Conservation (phyloP, 2,329 filamentous ascomycete species). For the Grosmannia penicillata region DNA sequence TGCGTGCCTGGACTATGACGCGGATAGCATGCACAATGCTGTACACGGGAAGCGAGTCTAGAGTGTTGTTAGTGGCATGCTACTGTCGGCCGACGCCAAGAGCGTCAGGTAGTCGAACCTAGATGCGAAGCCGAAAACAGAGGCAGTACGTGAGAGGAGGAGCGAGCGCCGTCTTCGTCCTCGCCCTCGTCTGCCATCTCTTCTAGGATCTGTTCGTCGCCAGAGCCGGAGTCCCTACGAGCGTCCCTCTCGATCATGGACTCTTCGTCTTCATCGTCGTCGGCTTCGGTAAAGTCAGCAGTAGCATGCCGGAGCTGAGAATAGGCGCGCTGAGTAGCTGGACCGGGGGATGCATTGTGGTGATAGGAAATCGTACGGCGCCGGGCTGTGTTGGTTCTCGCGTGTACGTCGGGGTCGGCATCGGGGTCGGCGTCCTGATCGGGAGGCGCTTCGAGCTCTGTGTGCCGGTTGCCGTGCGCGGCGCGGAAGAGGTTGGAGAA, state of each 20-base stretch:
- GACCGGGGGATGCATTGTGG: constrained; percentile 10
- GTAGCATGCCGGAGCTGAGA: constrained; percentile 35
- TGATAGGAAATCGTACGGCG: not conserved
- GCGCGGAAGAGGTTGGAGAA: constrained; percentile 18
- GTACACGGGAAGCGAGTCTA: constrained; percentile 79
- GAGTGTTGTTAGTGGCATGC: not conserved
- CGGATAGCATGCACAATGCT: constrained; percentile 82
- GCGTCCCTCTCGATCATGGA: constrained; percentile 20
- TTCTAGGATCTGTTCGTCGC: constrained; percentile 12
- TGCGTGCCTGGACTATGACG: constrained; percentile 66
- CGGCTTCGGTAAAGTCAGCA: constrained; percentile 50
- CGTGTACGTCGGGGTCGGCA: not conserved
- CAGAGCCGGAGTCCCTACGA: constrained; percentile 16
- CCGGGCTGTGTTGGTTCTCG: no score
- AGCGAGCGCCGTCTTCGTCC: constrained; percentile 17
- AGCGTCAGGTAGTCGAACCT: constrained; percentile 30
- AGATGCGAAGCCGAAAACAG: constrained; percentile 70
- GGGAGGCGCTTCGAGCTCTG: constrained; percentile 5
- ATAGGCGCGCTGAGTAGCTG: constrained; percentile 18
- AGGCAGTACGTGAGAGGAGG: constrained; percentile 37
- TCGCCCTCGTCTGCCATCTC: constrained; percentile 18
- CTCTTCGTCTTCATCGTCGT: constrained; percentile 33
- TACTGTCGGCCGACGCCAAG: no score
- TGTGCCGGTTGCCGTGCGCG: constrained; percentile 14
- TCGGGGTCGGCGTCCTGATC: constrained; percentile 11